A percentile compares a stretch with the other conserved stretches of the same genome.
phyloP scores from a whole-genome alignment of 164 flowering plant species.

The Sextonia rubra region DNA sequence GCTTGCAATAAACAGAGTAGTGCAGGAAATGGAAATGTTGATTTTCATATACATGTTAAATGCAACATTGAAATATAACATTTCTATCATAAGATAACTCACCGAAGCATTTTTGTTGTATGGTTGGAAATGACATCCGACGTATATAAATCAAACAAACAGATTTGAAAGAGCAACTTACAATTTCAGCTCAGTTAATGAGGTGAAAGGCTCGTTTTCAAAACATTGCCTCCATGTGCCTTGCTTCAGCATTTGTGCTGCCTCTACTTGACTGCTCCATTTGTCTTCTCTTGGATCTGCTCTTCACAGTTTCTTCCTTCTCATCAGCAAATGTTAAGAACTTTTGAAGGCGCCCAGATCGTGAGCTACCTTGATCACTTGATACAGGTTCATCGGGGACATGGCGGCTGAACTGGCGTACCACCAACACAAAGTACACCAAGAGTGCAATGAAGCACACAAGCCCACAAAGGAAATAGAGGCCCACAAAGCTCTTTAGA shows the following conservation, averaged over 20 bases:
- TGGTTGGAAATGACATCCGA: not conserved
- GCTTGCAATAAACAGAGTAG: not conserved
- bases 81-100: not conserved
- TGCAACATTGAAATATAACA: not conserved
- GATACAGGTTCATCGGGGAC: conserved; percentile 23
- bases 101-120: not conserved
- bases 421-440: conserved; percentile 31
- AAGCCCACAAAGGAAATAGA: conserved; percentile 64
- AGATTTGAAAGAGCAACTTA: conserved; percentile 4
- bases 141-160: not conserved
- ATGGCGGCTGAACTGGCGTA: conserved; percentile 37
- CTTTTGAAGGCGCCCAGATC: conserved; percentile 34
- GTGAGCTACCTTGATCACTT: conserved; percentile 24
- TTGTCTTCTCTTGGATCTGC: not conserved
- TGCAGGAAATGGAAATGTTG: not conserved
- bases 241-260: not conserved
- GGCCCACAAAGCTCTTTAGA: conserved; percentile 73
- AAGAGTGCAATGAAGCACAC: conserved; percentile 58
- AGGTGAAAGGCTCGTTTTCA: not conserved
- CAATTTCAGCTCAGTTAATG: not conserved
- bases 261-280: not conserved
- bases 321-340: conserved; percentile 26
- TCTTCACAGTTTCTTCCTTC: not conserved
- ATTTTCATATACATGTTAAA: not conserved
- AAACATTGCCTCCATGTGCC: not conserved